phyloP scores from a whole-genome alignment of 257 asterid genomes.

The Nicotiana benthamiana region DNA sequence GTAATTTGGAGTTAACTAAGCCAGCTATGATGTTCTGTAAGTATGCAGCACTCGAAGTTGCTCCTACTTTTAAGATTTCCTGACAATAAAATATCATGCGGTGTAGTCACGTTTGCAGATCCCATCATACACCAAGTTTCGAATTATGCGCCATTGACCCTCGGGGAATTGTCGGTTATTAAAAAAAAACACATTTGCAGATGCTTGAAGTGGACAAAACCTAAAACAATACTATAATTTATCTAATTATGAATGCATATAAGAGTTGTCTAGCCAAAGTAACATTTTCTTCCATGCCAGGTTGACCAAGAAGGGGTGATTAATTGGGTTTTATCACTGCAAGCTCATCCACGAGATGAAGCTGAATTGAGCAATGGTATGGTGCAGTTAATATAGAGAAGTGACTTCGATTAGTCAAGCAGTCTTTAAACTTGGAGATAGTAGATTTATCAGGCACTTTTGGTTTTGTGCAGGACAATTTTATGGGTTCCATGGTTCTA shows the following conservation, averaged over 20 bases:
- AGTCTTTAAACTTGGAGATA: slow-evolving; percentile 8
- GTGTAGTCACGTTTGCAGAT: neutral
- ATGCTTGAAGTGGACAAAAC: neutral
- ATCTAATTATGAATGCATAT: neutral
- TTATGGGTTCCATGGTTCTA: slow-evolving; percentile 95
- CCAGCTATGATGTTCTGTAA: neutral
- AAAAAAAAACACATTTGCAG: neutral
- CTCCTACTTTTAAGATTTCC: neutral
- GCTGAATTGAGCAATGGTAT: slow-evolving; percentile 50
- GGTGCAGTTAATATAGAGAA: slow-evolving; percentile 6
- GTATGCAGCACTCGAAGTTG: neutral
- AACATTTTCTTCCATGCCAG: slow-evolving; percentile 22
- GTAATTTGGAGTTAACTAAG: neutral
- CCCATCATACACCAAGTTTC: too few relatives aligned
- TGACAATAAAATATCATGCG: neutral
- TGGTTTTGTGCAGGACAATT: slow-evolving; percentile 55
- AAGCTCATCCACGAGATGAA: slow-evolving; percentile 60
- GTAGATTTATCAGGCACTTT: neutral
- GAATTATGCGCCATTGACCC: too few relatives aligned
- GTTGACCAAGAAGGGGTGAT: slow-evolving; percentile 66
- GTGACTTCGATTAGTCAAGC: neutral
- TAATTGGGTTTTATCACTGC: slow-evolving; percentile 81
- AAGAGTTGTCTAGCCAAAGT: neutral
- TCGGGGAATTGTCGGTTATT: too few relatives aligned
- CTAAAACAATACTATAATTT: neutral